Conservation (phyloP, 306 rosid species). For the Herpetospermum pedunculosum region DNA sequence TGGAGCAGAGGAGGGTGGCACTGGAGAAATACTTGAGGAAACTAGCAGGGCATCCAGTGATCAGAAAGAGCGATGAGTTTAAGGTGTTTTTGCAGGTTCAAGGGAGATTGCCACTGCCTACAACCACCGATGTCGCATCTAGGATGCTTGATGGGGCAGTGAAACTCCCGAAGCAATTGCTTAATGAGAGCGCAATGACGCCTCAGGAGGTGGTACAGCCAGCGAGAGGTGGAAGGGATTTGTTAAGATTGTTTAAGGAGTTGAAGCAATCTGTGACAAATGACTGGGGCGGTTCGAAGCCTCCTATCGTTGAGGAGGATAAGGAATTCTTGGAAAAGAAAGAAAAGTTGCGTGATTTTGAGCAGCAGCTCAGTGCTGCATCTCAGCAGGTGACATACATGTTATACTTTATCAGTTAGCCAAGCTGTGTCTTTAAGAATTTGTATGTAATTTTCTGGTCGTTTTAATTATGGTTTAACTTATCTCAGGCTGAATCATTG, state of each 20-base stretch:
- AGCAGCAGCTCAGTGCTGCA: constrained; percentile 57
- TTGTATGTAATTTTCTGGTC: background rate
- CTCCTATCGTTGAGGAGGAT: constrained; percentile 74
- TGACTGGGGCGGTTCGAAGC: constrained; percentile 81
- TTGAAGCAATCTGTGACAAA: constrained; percentile 67
- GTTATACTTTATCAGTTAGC: background rate
- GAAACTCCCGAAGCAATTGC: constrained; percentile 65
- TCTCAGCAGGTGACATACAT: constrained; percentile 62
- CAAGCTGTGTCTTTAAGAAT: background rate
- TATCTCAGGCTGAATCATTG: constrained; percentile 69
- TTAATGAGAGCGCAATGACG: constrained; percentile 44
- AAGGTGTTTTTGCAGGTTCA: constrained; percentile 59
- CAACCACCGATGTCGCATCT: constrained; percentile 57
- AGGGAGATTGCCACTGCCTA: constrained; percentile 52
- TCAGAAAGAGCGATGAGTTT: constrained; percentile 70
- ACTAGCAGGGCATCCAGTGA: constrained; percentile 65
- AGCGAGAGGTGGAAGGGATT: constrained; percentile 79
- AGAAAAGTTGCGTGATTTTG: constrained; percentile 59
- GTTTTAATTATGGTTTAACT: constrained; percentile 9
- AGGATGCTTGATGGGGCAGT: constrained; percentile 93
- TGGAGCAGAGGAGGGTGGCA: constrained; percentile 83
- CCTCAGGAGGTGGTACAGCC: constrained; percentile 75
- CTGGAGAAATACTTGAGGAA: constrained; percentile 77
- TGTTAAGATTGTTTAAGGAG: constrained; percentile 61
- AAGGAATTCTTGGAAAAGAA: constrained; percentile 78